phyloP scores from a whole-genome alignment of 768 basidiomycete species.

The Infundibulicybe gibba region DNA sequence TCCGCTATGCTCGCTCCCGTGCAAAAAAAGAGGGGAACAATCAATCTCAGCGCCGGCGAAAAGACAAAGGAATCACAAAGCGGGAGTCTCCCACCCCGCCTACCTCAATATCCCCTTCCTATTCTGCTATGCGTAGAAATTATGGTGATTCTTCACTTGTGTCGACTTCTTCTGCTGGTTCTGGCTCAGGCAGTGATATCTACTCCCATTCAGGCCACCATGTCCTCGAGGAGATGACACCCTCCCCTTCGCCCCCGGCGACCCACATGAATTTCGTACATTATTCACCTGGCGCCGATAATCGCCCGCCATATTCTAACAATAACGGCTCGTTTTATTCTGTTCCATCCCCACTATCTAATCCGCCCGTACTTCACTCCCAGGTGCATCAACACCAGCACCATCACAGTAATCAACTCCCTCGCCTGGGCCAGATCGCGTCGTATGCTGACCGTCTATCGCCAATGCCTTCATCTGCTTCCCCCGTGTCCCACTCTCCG shows the following conservation, averaged over 20 bases:
- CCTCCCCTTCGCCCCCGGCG: conserved; percentile 69
- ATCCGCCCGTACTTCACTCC: conserved; percentile 31
- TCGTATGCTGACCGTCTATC: conserved; percentile 32
- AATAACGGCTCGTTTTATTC: conserved; percentile 37
- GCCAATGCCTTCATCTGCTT: conserved; percentile 32
- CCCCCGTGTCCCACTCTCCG: conserved; percentile 36
- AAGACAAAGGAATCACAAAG: conserved; percentile 52
- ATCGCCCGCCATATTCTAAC: conserved; percentile 29
- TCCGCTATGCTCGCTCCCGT: conserved; percentile 82
- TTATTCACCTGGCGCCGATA: conserved; percentile 40
- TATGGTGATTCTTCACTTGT: conserved; percentile 46
- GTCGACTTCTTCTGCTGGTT: conserved; percentile 44
- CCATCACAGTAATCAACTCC: conserved; percentile 24
- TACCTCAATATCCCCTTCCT: conserved; percentile 30
- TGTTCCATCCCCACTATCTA: conserved; percentile 49
- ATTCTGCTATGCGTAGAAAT: conserved; percentile 42
- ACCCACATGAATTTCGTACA: conserved; percentile 54
- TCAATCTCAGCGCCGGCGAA: conserved; percentile 53
- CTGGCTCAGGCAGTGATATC: conserved; percentile 54
- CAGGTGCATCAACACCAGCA: conserved; percentile 20
- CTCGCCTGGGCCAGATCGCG: conserved; percentile 31
- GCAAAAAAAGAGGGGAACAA: conserved; percentile 82
- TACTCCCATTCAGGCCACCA: conserved; percentile 46
- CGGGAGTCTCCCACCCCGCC: conserved; percentile 41
- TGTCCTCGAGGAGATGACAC: conserved; percentile 33